phyloP scores from a whole-genome alignment of 768 basidiomycete species.

The Boletus coccyginus region DNA sequence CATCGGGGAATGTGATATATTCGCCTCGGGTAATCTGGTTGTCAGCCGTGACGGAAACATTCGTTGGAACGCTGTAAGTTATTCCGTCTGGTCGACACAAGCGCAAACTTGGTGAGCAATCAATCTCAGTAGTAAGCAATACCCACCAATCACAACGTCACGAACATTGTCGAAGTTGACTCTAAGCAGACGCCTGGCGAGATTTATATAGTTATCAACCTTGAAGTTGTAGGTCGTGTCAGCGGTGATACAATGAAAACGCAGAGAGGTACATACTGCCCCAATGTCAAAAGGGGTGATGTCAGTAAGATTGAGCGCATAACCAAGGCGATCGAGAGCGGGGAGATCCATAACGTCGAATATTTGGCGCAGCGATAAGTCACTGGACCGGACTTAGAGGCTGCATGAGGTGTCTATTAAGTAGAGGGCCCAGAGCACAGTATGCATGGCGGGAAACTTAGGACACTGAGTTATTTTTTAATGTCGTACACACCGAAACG shows the following conservation, averaged over 20 bases:
- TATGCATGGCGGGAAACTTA: too few relatives aligned
- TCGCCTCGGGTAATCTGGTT: constrained; percentile 1
- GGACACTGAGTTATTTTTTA: neutral
- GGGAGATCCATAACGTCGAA: neutral
- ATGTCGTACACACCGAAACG: neutral
- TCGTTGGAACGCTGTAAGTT: neutral
- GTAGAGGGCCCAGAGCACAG: neutral
- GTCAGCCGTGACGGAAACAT: constrained; percentile 1
- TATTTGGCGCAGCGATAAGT: neutral
- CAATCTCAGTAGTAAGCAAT: neutral
- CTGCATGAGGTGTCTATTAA: neutral
- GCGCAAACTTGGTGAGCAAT: neutral
- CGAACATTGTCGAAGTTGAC: neutral
- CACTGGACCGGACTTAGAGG: neutral
- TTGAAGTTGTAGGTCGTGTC: neutral
- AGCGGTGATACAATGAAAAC: neutral
- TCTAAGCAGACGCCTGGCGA: neutral
- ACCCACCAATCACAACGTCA: neutral
- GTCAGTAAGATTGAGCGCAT: neutral
- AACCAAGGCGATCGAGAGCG: constrained; percentile 7
- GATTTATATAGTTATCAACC: neutral
- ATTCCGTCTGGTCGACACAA: neutral
- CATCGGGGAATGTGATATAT: neutral
- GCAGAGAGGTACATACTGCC: neutral
- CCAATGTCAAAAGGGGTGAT: constrained; percentile 7